These are phyloP conservation scores for Xerocomellus amylosporus DNA, from an alignment of 768 basidiomycete species.

Conservation along the genomic window DNA sequence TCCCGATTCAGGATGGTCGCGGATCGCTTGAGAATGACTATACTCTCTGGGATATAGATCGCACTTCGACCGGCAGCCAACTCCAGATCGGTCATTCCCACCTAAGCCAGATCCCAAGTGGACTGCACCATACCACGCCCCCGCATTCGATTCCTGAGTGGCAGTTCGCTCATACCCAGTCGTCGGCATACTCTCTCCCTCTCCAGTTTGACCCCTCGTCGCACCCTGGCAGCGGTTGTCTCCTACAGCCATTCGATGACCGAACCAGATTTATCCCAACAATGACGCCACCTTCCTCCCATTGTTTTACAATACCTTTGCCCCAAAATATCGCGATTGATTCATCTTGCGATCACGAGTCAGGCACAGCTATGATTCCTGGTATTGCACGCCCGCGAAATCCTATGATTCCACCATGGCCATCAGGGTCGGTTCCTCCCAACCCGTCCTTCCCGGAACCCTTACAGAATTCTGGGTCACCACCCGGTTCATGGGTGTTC, in stretches of 20 bases:
- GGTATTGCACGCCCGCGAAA: neutral
- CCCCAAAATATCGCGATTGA: neutral
- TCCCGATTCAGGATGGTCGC: neutral
- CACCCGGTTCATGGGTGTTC: neutral
- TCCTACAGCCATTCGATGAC: conserved; percentile 1
- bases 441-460: neutral
- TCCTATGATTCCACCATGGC: conserved; percentile 4
- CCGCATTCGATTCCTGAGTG: conserved; percentile 1
- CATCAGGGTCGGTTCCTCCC: neutral
- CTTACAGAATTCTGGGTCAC: neutral
- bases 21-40: neutral
- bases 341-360: conserved; percentile 2
- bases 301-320: neutral
- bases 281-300: neutral
- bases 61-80: neutral
- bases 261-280: neutral
- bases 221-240: neutral
- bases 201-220: neutral
- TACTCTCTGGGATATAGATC: conserved; percentile 1
- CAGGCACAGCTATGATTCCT: neutral
- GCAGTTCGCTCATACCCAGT: conserved; percentile 7
- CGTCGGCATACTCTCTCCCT: neutral
- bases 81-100: neutral
- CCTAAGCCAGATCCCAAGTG: neutral
- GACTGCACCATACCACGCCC: neutral